Conservation (phyloP, 2,329 filamentous ascomycete species). For the Pseudomassariella vexata region DNA sequence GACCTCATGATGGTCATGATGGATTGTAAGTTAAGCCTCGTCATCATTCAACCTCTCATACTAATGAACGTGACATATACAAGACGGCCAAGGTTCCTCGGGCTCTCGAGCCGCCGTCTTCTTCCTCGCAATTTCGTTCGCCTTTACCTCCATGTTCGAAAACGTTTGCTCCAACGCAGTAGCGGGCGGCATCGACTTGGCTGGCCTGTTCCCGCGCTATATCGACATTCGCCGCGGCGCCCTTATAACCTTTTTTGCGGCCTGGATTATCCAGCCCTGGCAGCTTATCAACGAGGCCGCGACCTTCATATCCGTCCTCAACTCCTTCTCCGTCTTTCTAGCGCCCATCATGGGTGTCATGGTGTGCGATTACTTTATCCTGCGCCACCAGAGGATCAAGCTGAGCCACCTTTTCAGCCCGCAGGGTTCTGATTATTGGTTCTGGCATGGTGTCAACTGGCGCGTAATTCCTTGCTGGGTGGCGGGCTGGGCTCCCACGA, state of each 20-base stretch:
- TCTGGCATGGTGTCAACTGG: constrained; percentile 33
- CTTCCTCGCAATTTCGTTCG: constrained; percentile 16
- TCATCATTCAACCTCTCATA: too few relatives aligned
- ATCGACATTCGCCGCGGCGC: constrained; percentile 18
- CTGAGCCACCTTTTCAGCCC: constrained; percentile 24
- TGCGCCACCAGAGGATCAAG: constrained; percentile 25
- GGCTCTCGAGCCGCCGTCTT: constrained; percentile 15
- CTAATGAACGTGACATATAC: neutral
- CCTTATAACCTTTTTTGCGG: constrained; percentile 16
- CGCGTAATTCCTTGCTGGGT: constrained; percentile 32
- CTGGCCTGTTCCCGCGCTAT: constrained; percentile 15
- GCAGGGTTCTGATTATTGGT: constrained; percentile 31
- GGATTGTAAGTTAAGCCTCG: constrained; percentile 17
- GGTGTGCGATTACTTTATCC: constrained; percentile 26
- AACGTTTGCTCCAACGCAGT: constrained; percentile 27
- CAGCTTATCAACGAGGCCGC: constrained; percentile 17
- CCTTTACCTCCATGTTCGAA: constrained; percentile 34
- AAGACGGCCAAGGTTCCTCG: constrained; percentile 28
- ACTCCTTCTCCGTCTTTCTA: constrained; percentile 31
- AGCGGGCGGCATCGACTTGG: constrained; percentile 17
- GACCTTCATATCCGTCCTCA: constrained; percentile 20
- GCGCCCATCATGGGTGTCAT: constrained; percentile 27
- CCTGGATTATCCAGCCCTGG: constrained; percentile 19
- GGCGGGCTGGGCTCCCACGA: constrained; percentile 34
- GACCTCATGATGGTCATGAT: constrained; percentile 39